These are phyloP conservation scores for Pulveroboletus sp. DNA, from an alignment of 768 basidiomycete genomes.

Conservation along the genomic window DNA sequence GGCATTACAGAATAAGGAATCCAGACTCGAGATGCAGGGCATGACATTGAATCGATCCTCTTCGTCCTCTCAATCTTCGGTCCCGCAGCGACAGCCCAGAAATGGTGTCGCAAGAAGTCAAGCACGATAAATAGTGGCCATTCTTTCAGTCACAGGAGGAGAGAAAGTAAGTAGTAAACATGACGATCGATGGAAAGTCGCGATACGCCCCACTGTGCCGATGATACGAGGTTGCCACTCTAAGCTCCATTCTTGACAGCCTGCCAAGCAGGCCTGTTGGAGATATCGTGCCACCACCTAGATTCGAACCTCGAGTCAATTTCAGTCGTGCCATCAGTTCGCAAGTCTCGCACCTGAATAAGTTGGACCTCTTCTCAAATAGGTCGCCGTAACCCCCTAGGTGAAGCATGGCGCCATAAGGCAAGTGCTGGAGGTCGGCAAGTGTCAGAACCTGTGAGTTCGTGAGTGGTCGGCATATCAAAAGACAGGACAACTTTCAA, in stretches of 20 bases:
- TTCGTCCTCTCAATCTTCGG: too few species aligned
- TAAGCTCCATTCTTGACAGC: conserved; percentile 38
- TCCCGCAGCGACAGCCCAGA: too few species aligned
- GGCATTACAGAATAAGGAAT: too few species aligned
- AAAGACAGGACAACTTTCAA: background rate
- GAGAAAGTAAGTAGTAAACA: too few species aligned
- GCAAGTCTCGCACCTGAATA: conserved; percentile 34
- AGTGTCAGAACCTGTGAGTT: conserved; percentile 42
- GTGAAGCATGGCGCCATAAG: conserved; percentile 35
- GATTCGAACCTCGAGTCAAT: conserved; percentile 5
- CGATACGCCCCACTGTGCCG: too few species aligned
- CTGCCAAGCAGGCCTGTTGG: conserved; percentile 41
- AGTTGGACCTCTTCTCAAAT: conserved; percentile 35
- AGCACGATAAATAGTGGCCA: too few species aligned
- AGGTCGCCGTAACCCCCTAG: conserved; percentile 28
- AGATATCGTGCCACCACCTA: conserved; percentile 53
- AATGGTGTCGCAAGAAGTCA: too few species aligned
- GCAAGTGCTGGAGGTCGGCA: conserved; percentile 56
- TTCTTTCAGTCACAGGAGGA: too few species aligned
- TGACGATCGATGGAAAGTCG: too few species aligned
- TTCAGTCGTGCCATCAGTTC: background rate
- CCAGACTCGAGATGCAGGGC: too few species aligned
- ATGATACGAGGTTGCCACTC: conserved; percentile 1
- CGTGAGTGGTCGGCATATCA: background rate
- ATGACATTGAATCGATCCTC: too few species aligned